Percentiles rank a stretch among this genome's conserved stretches.
Evolutionary conservation across 2,329 filamentous ascomycete species (phyloP).

Genomic region (Cercospora sp.): DNA sequence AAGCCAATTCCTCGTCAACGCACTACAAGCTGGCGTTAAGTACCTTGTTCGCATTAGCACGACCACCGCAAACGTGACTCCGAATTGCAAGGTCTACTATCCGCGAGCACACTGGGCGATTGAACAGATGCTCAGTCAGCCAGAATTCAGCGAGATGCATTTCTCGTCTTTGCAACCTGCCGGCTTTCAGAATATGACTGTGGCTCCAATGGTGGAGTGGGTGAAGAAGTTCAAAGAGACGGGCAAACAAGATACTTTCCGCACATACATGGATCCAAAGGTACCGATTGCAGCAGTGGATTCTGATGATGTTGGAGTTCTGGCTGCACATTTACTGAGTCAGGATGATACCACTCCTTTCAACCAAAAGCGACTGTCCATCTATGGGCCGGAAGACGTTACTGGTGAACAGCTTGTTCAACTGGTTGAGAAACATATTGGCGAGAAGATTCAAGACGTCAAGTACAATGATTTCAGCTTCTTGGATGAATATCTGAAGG

Average conservation of each 20-base stretch:
- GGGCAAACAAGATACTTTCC: background rate
- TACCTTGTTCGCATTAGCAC: constrained; percentile 50
- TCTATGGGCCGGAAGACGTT: background rate
- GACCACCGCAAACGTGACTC: constrained; percentile 40
- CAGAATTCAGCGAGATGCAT: constrained; percentile 40
- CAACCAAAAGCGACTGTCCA: background rate
- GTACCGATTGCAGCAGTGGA: background rate
- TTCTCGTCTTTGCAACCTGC: constrained; percentile 48
- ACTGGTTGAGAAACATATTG: background rate
- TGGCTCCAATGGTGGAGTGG: background rate
- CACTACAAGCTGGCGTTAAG: constrained; percentile 42
- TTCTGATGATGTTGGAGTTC: background rate
- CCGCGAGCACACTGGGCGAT: constrained; percentile 46
- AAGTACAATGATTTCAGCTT: background rate
- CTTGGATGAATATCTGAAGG: background rate
- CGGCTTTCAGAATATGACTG: constrained; percentile 26
- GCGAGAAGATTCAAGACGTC: background rate
- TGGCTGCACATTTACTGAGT: background rate
- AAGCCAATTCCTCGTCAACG: constrained; percentile 40
- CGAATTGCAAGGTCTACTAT: constrained; percentile 42
- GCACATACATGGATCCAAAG: background rate
- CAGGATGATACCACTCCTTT: background rate
- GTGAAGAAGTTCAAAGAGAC: background rate
- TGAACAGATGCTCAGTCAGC: constrained; percentile 40
- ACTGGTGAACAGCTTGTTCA: background rate